phyloP scores from a whole-genome alignment of 306 rosid species.

The Vigna hirtella region DNA sequence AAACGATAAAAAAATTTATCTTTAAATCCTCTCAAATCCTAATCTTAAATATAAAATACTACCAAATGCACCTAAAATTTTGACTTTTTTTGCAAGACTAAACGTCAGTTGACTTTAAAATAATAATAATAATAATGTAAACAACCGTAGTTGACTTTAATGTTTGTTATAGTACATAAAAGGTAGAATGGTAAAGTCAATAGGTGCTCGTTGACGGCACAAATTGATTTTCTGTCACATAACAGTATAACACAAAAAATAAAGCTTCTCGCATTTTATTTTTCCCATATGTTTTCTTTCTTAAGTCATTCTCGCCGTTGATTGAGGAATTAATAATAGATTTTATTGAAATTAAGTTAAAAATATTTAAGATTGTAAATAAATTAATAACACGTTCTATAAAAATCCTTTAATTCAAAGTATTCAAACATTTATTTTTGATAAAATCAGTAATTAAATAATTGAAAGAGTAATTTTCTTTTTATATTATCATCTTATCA shows the following conservation, averaged over 20 bases:
- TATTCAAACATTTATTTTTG: too few relatives aligned
- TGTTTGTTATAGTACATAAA: too few relatives aligned
- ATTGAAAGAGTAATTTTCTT: too few relatives aligned
- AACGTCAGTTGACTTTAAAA: neutral
- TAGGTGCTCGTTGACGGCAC: neutral
- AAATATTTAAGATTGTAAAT: too few relatives aligned
- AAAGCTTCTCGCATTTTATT: too few relatives aligned
- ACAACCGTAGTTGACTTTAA: neutral
- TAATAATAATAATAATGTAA: neutral
- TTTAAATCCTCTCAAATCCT: too few relatives aligned
- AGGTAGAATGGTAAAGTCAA: neutral
- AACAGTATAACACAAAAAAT: neutral
- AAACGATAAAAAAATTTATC: too few relatives aligned
- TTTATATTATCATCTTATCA: too few relatives aligned
- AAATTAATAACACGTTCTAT: too few relatives aligned
- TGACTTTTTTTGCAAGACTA: neutral
- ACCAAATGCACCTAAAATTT: neutral
- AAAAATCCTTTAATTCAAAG: too few relatives aligned
- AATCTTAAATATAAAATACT: neutral
- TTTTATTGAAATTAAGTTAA: too few relatives aligned
- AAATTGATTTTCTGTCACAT: neutral
- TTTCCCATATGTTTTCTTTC: neutral
- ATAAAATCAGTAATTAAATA: too few relatives aligned
- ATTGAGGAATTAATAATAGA: neutral
- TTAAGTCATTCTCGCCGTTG: neutral